Evolutionary conservation across 2,329 filamentous ascomycete genomes (phyloP), one percentile per base, ranked within the genome.

Genomic region (Juglanconis juglandina): DNA sequence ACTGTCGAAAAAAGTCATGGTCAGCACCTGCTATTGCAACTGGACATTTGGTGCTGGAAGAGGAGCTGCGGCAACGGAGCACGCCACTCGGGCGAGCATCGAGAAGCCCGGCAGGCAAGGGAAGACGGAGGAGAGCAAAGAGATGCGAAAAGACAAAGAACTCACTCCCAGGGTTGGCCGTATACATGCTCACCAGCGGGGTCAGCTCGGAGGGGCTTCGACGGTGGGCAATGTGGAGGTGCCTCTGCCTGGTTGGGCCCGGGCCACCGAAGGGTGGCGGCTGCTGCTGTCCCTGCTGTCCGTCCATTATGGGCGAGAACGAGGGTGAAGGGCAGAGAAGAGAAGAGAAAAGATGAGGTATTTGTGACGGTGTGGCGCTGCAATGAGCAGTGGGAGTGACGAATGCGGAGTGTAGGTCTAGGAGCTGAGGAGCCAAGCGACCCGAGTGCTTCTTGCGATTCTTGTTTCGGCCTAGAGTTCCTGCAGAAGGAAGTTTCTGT

Each of bases 121-220:
- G 30, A 10, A 9, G 2, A 11, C 9, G 56, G 33, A 41, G 7
- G 13, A 30, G 44, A 55, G n/a, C 9, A 32, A n/a, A 47, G 54
- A 34, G 24, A 50, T 34, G 46, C 51, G 51, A 24, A 7, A 48
- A 24, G 56, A 55, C 60, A 51, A 64, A 33, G 39, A 54, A 83
- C 85, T 83, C 80, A 88, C 86, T 87, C 76, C 80, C 81, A 67
- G 83, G 82, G 66, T 83, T 85, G 66, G 81, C 76, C 32, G 58
- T 61, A 76, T 85, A 92, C 91, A 87, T 91, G 92, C 92, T 96
- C 91, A 98, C 96, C 77, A 98, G 81, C 66, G 94, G 95, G 62
- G 94, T 98, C 77, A 98, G 83, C 83, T 98, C 95, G 68, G 95
- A 98, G 66, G 94, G 95, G 79, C 92, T 97, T 77, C 94, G 89